Conservation (phyloP, 768 basidiomycete genomes). For the Brasilioporus rufonigricans region DNA sequence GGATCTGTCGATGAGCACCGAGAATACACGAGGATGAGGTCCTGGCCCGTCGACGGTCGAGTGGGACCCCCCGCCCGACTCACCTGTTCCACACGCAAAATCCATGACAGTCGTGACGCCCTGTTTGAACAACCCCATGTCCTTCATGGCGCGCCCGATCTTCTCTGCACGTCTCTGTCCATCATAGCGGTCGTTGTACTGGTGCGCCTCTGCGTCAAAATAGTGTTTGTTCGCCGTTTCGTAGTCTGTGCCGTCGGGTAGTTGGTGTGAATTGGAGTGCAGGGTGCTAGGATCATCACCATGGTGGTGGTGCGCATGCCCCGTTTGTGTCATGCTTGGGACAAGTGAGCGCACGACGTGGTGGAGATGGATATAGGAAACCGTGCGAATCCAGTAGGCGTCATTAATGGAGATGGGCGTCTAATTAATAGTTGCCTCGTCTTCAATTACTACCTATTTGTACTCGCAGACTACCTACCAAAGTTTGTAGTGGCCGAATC, state of each 20-base stretch:
- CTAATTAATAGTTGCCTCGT: too few species aligned
- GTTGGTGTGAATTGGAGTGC: not conserved
- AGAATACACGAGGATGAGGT: too few species aligned
- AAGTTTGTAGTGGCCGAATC: too few species aligned
- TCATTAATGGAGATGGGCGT: too few species aligned
- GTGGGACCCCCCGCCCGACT: too few species aligned
- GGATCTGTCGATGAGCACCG: too few species aligned
- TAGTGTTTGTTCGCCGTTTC: slow-evolving; percentile 25
- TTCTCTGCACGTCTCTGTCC: slow-evolving; percentile 20
- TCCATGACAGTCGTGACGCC: slow-evolving; percentile 62
- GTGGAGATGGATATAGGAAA: not conserved
- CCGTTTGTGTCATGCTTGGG: not conserved
- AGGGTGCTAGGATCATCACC: too few species aligned
- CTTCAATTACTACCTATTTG: too few species aligned
- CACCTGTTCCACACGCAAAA: slow-evolving; percentile 74
- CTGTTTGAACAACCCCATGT: slow-evolving; percentile 49
- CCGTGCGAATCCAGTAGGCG: too few species aligned
- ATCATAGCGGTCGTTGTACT: slow-evolving; percentile 25
- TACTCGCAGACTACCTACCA: too few species aligned
- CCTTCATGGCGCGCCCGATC: slow-evolving; percentile 28
- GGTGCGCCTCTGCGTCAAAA: slow-evolving; percentile 26
- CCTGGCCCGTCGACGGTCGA: too few species aligned
- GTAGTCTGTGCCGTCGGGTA: not conserved
- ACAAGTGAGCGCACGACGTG: too few species aligned
- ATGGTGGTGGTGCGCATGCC: not conserved